Evolutionary conservation across 2,329 filamentous ascomycete species (phyloP).

Genomic region (Neonectria coccinea): DNA sequence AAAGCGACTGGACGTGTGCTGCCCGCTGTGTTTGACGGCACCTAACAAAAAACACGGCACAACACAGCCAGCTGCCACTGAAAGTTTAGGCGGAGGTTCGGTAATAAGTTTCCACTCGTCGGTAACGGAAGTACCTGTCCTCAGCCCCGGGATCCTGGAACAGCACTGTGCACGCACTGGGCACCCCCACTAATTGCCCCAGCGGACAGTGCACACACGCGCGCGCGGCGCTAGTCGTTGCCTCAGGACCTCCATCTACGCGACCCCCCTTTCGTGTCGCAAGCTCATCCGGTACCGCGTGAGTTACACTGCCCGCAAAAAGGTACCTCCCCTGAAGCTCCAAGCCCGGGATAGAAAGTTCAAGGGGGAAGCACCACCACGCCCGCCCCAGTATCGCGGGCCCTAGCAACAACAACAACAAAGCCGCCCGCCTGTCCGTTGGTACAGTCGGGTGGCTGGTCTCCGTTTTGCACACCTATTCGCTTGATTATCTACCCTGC

Average conservation of each 20-base stretch:
- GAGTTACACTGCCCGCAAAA: constrained; percentile 28
- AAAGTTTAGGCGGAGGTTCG: constrained; percentile 42
- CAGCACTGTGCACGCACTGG: constrained; percentile 32
- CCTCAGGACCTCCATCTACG: constrained; percentile 43
- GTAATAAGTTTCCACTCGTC: constrained; percentile 43
- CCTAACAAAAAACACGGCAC: constrained; percentile 7
- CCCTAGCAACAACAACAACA: constrained; percentile 41
- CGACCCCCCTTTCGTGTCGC: constrained; percentile 16
- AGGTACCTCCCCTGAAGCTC: constrained; percentile 33
- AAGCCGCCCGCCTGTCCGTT: constrained; percentile 9
- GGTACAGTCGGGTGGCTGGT: neutral
- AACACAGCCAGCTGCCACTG: constrained; percentile 35
- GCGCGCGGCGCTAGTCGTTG: constrained; percentile 35
- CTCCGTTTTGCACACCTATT: neutral
- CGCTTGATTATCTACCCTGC: neutral
- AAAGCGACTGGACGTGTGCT: constrained; percentile 3
- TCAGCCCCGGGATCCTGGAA: constrained; percentile 8
- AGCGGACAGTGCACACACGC: constrained; percentile 39
- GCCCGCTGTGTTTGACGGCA: neutral
- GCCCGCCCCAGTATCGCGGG: constrained; percentile 39
- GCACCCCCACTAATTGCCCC: constrained; percentile 38
- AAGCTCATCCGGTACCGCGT: constrained; percentile 33
- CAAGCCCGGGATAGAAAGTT: neutral
- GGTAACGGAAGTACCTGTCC: constrained; percentile 21
- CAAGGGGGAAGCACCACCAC: constrained; percentile 33